Evolutionary conservation across 495 filamentous ascomycete genomes (phyloP).

Genomic region (Jackrogersella multiformis): DNA sequence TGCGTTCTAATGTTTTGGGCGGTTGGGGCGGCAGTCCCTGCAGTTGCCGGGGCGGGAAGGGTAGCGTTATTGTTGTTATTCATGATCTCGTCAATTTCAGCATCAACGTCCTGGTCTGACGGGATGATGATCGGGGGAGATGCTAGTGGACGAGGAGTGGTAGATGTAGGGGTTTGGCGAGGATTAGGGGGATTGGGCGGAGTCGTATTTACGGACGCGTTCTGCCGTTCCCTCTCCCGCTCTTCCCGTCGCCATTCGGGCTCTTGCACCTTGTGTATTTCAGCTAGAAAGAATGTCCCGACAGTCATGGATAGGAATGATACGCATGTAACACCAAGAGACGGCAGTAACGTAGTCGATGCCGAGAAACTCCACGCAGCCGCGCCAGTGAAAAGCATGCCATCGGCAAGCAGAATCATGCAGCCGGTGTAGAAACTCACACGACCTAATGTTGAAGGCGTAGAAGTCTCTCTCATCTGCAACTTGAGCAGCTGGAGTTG

Average conservation of each 20-base stretch:
- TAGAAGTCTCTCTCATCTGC: slow-evolving; percentile 91
- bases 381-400: slow-evolving; percentile 68
- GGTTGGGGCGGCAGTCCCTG: slow-evolving; percentile 50
- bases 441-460: slow-evolving; percentile 90
- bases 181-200: slow-evolving; percentile 57
- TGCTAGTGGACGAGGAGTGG: slow-evolving; percentile 47
- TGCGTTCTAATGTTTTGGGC: slow-evolving; percentile 45
- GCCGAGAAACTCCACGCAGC: slow-evolving; percentile 71
- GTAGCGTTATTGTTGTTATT: slow-evolving; percentile 42
- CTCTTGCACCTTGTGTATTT: slow-evolving; percentile 87
- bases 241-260: slow-evolving; percentile 75
- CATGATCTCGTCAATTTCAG: slow-evolving; percentile 60
- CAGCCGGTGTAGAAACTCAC: slow-evolving; percentile 89
- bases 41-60: slow-evolving; percentile 44
- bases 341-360: slow-evolving; percentile 71
- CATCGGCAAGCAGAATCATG: slow-evolving; percentile 88
- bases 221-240: slow-evolving; percentile 56
- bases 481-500: slow-evolving; percentile 80
- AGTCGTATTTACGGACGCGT: slow-evolving; percentile 28
- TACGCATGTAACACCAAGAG: slow-evolving; percentile 78
- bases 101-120: slow-evolving; percentile 81
- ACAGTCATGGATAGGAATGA: slow-evolving; percentile 69
- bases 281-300: slow-evolving; percentile 85
- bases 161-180: slow-evolving; percentile 72
- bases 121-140: slow-evolving; percentile 77